Conservation (phyloP, 202 grass and related monocot species). For the Setaria italica region DNA sequence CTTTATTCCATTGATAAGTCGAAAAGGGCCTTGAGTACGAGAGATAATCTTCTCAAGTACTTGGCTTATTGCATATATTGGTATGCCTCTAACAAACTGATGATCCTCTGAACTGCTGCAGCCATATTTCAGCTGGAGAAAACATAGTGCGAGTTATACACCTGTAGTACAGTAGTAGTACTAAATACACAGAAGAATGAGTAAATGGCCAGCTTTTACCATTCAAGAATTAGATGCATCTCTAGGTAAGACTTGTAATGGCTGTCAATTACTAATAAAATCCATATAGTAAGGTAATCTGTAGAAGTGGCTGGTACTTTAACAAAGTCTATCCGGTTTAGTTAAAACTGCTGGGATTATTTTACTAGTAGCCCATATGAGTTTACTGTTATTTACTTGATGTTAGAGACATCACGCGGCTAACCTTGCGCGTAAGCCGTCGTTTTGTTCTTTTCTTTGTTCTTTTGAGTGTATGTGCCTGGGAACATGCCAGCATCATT, state of each 20-base stretch:
- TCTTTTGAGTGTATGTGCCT: slow-evolving; percentile 53
- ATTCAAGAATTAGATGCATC: slow-evolving; percentile 34
- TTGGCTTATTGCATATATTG: slow-evolving; percentile 93
- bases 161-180: background rate
- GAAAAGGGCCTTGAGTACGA: slow-evolving; percentile 62
- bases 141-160: slow-evolving; percentile 35
- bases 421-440: slow-evolving; percentile 51
- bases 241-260: background rate
- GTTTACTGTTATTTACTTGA: slow-evolving; percentile 43
- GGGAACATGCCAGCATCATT: slow-evolving; percentile 37
- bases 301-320: background rate
- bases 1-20: slow-evolving; percentile 83
- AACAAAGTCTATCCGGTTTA: slow-evolving; percentile 14
- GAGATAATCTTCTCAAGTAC: slow-evolving; percentile 90
- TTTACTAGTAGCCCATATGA: slow-evolving; percentile 17
- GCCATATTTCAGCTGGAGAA: slow-evolving; percentile 89
- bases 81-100: slow-evolving; percentile 99
- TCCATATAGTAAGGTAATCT: background rate
- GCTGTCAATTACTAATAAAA: background rate
- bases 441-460: slow-evolving; percentile 58
- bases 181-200: slow-evolving; percentile 13
- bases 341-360: slow-evolving; percentile 1
- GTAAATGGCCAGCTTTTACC: background rate
- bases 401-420: slow-evolving; percentile 42
- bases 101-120: slow-evolving; percentile 93